Evolutionary conservation across 2,329 filamentous ascomycete species (phyloP).

Genomic region (Epichloe coenophiala): DNA sequence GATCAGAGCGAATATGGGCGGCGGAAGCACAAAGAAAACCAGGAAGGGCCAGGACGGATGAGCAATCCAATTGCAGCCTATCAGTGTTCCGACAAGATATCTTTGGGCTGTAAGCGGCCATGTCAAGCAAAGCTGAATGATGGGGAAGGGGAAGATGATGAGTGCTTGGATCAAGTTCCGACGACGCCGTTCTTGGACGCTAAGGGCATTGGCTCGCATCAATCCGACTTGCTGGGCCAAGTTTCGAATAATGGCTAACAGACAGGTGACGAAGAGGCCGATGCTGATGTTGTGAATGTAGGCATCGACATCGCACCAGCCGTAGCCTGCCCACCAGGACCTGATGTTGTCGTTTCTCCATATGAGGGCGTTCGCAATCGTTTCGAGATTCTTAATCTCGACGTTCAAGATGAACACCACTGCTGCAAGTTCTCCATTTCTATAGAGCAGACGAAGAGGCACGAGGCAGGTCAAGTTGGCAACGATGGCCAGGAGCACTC

Average conservation of each 20-base stretch:
- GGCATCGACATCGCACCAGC: conserved; percentile 39
- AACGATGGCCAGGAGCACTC: conserved; percentile 32
- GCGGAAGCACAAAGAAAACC: conserved; percentile 34
- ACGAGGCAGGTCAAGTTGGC: conserved; percentile 34
- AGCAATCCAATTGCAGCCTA: conserved; percentile 34
- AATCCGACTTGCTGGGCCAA: conserved; percentile 37
- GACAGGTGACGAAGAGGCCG: conserved; percentile 33
- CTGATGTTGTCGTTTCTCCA: conserved; percentile 39
- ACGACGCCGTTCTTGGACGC: conserved; percentile 25
- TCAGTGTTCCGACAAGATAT: conserved; percentile 34
- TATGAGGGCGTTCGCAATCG: conserved; percentile 35
- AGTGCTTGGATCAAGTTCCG: conserved; percentile 33
- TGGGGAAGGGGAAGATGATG: conserved; percentile 40
- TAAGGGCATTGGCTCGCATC: conserved; percentile 26
- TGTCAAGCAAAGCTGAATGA: conserved; percentile 34
- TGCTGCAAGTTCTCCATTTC: conserved; percentile 41
- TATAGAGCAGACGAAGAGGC: conserved; percentile 35
- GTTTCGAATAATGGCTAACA: conserved; percentile 41
- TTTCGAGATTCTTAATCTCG: conserved; percentile 32
- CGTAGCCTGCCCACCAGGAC: conserved; percentile 37
- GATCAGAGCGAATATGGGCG: conserved; percentile 27
- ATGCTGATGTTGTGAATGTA: conserved; percentile 33
- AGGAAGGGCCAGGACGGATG: conserved; percentile 33
- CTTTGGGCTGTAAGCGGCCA: conserved; percentile 34
- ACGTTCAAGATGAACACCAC: conserved; percentile 33